Base-by-base conservation (phyloP, 2,329 filamentous ascomycete species). In the Stagonosporopsis cucurbitacearum region DNA sequence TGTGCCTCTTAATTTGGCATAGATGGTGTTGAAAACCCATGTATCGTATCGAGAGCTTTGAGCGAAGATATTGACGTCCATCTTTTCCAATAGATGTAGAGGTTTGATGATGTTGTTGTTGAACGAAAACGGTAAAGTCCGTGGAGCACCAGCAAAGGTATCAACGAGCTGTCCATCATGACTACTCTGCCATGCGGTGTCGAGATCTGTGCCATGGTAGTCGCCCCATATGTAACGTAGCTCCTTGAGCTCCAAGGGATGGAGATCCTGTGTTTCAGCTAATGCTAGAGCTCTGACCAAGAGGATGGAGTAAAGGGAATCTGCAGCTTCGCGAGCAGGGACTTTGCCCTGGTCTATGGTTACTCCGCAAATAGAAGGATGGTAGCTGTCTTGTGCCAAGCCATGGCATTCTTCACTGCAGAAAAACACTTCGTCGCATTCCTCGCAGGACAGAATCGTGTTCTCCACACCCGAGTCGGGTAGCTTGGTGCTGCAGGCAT, bases 1-100 rank as follows among this genome's bases (percentile, higher is more conserved):
- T 0, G 93, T 96, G 48, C 72, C 95, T 22, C 95, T 86, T 75
- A 97, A 96, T 74, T 98, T 98, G 62, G 90, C 87, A 74, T 94
- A 96, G 5, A 97, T 82, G 0, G 92, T 96, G 76, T 98, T 96
- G 69, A 96, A 84, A 15, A 97, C 84, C 91, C 91, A 95, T 6
- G 89, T 77, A 65, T 93, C 90, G 72, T 90, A 88, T 22, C 80
- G 75, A 79, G 71, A 62, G 54, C 72, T 75, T 41, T 72, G 61
- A 23, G 77, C 80, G 72, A 88, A 94, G 48, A 92, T 87, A 70
- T 94, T 88, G 52, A 94, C 81, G 63, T 92, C 89, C 88, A 95
- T 92, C 75, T 91, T 92, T 73, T 93, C 89, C 15, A 95, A 82
- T 28, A 94, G 82, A 69, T 93, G 89, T 6, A 94, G 81, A 0